Evolutionary conservation across 352 stramenopile species (phyloP).

Genomic region (Elongisporangium prolatum): DNA sequence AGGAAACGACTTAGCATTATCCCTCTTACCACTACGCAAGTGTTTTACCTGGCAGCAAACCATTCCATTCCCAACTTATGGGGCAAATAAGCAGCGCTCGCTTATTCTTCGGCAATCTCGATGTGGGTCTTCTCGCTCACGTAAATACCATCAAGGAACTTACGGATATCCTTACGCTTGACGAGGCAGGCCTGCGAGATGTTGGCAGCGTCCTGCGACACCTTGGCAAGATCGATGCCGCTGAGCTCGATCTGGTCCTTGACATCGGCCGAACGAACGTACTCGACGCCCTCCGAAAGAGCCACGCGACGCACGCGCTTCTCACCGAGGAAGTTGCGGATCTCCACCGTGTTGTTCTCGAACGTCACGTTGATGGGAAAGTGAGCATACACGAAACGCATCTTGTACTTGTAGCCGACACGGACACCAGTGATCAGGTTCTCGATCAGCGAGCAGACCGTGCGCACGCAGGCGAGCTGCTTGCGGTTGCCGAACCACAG

Average conservation of each 20-base stretch:
- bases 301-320: constrained; percentile 96
- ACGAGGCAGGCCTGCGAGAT: constrained; percentile 85
- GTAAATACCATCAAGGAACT: constrained; percentile 99
- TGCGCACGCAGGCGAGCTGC: constrained; percentile 97
- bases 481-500: constrained; percentile 99
- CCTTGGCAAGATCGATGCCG: constrained; percentile 97
- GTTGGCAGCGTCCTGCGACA: constrained; percentile 90
- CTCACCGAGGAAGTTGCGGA: constrained; percentile 99
- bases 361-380: constrained; percentile 99
- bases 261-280: constrained; percentile 93
- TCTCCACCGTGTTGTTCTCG: constrained; percentile 93
- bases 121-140: constrained; percentile 96
- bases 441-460: constrained; percentile 98
- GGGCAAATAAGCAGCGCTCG: constrained; percentile 8
- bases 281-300: constrained; percentile 92
- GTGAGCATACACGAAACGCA: constrained; percentile 99
- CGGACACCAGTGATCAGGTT: constrained; percentile 99
- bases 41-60: constrained; percentile 21
- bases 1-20: constrained; percentile 18
- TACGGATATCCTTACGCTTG: constrained; percentile 96
- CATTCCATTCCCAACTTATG: constrained; percentile 11
- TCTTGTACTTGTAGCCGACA: constrained; percentile 99
- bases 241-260: constrained; percentile 99
- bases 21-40: constrained; percentile 10
- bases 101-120: constrained; percentile 61